Evolutionary conservation across 73 alveolate species (phyloP).

Genomic region (Paramecium sexaurelia): DNA sequence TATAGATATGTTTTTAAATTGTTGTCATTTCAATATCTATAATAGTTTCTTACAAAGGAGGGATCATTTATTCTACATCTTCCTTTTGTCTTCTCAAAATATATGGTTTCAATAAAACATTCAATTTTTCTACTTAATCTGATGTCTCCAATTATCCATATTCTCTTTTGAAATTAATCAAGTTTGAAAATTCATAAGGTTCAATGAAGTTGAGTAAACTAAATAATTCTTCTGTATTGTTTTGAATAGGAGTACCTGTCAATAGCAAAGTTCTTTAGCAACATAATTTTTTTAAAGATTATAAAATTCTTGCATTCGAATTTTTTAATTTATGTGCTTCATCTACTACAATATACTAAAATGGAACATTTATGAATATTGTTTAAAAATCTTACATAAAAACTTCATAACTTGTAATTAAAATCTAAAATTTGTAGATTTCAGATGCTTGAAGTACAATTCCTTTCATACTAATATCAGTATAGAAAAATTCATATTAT

Average conservation of each 20-base stretch:
- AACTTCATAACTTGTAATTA: constrained; percentile 94
- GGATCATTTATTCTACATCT: constrained; percentile 94
- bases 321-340: constrained; percentile 99
- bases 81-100: constrained; percentile 97
- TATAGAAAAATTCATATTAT: constrained; percentile 82
- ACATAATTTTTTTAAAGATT: constrained; percentile 88
- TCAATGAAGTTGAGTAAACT: constrained; percentile 95
- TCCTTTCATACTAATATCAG: constrained; percentile 86
- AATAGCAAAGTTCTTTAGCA: constrained; percentile 89
- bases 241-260: constrained; percentile 97
- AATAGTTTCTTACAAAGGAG: constrained; percentile 95
- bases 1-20: constrained; percentile 83
- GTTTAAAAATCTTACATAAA: constrained; percentile 87
- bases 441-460: constrained; percentile 74
- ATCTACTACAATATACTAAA: constrained; percentile 93
- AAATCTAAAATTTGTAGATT: constrained; percentile 80
- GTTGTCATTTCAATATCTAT: constrained; percentile 93
- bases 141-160: constrained; percentile 85
- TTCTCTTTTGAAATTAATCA: constrained; percentile 68
- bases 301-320: constrained; percentile 91
- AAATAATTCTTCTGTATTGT: constrained; percentile 98
- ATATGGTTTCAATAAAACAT: constrained; percentile 87
- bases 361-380: constrained; percentile 82
- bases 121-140: constrained; percentile 81
- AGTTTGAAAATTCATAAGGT: constrained; percentile 82